These are phyloP conservation scores for Citrus maxima DNA, from an alignment of 345 rosid genomes.

Conservation along the genomic window DNA sequence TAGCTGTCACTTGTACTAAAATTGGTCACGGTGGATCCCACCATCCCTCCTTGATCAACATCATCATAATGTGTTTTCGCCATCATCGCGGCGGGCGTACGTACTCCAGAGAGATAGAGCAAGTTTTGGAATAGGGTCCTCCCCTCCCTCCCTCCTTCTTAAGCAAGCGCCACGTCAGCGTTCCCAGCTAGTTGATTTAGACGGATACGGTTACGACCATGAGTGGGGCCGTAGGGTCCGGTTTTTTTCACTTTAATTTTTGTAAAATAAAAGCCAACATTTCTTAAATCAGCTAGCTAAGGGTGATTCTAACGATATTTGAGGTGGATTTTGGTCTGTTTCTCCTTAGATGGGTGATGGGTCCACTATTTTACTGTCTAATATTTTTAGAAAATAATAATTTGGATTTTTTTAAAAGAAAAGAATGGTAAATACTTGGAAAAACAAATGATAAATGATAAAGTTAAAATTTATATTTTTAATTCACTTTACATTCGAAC, in stretches of 20 bases:
- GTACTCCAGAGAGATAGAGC: background rate
- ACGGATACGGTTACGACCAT: background rate
- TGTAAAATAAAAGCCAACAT: background rate
- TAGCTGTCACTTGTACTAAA: background rate
- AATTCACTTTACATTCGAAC: no score
- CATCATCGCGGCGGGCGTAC: background rate
- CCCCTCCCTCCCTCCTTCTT: background rate
- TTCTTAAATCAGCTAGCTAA: background rate
- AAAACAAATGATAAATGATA: no score
- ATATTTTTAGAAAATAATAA: no score
- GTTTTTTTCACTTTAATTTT: background rate
- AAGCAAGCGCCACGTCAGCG: background rate
- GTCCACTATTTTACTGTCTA: no score
- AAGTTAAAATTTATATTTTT: no score
- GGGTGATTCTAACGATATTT: no score
- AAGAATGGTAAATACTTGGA: no score
- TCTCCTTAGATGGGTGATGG: no score
- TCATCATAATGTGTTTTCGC: background rate
- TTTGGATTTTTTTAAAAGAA: no score
- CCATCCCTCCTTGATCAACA: background rate
- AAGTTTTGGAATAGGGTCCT: no score
- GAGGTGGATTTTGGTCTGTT: background rate
- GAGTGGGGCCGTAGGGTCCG: background rate
- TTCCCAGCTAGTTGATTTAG: background rate
- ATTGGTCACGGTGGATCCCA: constrained; percentile 1